Conservation (phyloP, 306 rosid genomes). For the Cucurbita moschata region DNA sequence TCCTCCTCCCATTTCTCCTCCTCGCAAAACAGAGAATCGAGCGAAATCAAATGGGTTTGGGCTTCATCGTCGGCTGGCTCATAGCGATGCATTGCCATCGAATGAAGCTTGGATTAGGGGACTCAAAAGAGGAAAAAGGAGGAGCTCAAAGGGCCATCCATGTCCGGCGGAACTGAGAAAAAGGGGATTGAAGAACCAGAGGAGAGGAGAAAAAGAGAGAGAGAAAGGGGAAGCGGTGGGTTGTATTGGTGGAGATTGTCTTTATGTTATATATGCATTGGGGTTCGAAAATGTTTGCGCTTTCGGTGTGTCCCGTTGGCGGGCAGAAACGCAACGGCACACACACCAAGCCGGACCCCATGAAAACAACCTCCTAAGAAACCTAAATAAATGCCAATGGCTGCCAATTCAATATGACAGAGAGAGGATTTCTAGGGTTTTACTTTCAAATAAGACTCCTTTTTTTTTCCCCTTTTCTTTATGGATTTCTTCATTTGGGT, state of each 20-base stretch:
- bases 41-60: conserved; percentile 23
- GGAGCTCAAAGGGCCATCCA: not conserved
- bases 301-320: conserved; percentile 86
- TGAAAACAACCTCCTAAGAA: conserved; percentile 40
- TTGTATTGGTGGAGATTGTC: not conserved
- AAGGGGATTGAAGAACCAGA: not conserved
- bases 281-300: conserved; percentile 22
- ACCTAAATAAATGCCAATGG: conserved; percentile 12
- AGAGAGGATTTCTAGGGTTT: not conserved
- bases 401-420: not conserved
- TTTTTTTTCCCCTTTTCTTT: not conserved
- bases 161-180: not conserved
- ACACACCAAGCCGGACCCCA: conserved; percentile 66
- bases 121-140: not conserved
- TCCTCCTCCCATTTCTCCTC: conserved; percentile 64
- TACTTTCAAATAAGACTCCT: not conserved
- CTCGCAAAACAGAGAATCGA: conserved; percentile 66
- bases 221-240: not conserved
- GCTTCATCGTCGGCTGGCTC: conserved; percentile 15
- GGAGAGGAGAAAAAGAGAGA: not conserved
- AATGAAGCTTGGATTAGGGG: not conserved
- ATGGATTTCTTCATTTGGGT: not conserved
- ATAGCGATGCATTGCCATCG: conserved; percentile 40
- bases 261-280: conserved; percentile 3
- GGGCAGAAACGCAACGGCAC: conserved; percentile 66